A percentile compares a stretch with the other conserved stretches of the same genome.
These are phyloP conservation scores for Ustanciosporium gigantosporum DNA, from an alignment of 1,284 basidiomycete genomes.

Conservation along the genomic window DNA sequence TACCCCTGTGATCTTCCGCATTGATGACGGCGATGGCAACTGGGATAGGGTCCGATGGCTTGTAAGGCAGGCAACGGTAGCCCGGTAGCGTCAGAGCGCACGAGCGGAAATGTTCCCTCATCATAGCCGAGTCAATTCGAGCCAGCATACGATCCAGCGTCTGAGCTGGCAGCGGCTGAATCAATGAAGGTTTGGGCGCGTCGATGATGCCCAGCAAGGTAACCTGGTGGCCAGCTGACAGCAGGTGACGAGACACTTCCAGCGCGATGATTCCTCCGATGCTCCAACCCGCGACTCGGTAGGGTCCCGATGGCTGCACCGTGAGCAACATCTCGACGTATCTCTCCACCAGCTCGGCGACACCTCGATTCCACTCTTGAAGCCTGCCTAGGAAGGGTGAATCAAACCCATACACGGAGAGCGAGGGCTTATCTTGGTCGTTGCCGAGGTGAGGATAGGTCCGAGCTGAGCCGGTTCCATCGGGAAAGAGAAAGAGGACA, in stretches of 20 bases:
- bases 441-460: constrained; percentile 6
- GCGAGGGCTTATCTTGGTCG: neutral
- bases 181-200: constrained; percentile 16
- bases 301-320: constrained; percentile 18
- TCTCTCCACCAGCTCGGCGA: constrained; percentile 22
- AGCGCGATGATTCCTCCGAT: constrained; percentile 39
- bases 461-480: constrained; percentile 24
- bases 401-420: constrained; percentile 34
- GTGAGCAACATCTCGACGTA: constrained; percentile 21
- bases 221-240: constrained; percentile 21
- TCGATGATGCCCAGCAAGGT: constrained; percentile 22
- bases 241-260: constrained; percentile 21
- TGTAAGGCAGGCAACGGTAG: constrained; percentile 12
- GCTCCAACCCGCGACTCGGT: constrained; percentile 34
- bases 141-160: constrained; percentile 28
- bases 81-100: constrained; percentile 27
- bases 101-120: constrained; percentile 32
- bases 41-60: constrained; percentile 5
- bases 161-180: constrained; percentile 18
- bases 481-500: constrained; percentile 29
- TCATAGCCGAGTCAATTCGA: constrained; percentile 10
- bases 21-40: constrained; percentile 9
- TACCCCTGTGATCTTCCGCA: constrained; percentile 7
- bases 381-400: constrained; percentile 26
- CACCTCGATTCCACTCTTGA: constrained; percentile 30